Percentiles rank a stretch among this genome's conserved stretches.
Evolutionary conservation across 805 yeast genomes (phyloP).

Genomic region (Kockiozyma suomiensis): DNA sequence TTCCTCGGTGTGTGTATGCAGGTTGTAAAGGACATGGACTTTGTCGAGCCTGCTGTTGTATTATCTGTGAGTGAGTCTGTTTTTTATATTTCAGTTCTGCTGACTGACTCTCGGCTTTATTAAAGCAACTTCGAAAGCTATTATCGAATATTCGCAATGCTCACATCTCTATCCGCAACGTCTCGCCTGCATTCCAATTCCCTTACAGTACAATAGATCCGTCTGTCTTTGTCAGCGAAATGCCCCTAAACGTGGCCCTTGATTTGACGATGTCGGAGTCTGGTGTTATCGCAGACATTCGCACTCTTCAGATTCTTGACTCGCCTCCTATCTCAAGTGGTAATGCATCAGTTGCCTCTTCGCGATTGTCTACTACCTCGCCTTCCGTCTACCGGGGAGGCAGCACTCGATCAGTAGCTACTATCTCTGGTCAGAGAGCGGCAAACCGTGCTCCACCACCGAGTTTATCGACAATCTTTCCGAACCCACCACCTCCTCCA

Average conservation of each 20-base stretch:
- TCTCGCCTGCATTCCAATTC: slow-evolving; percentile 31
- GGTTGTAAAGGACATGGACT: slow-evolving; percentile 29
- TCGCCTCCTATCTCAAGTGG: slow-evolving; percentile 12
- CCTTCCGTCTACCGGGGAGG: slow-evolving; percentile 1
- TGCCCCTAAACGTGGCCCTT: slow-evolving; percentile 24
- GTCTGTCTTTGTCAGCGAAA: slow-evolving; percentile 10
- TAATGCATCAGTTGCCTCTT: slow-evolving; percentile 12
- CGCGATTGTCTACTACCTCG: slow-evolving; percentile 12
- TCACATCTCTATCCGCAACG: slow-evolving; percentile 27
- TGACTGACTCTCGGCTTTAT: not conserved
- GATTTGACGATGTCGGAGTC: slow-evolving; percentile 30
- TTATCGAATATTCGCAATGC: slow-evolving; percentile 31
- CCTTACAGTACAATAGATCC: slow-evolving; percentile 29
- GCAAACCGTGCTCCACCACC: slow-evolving; percentile 4
- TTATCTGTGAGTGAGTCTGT: slow-evolving; percentile 17
- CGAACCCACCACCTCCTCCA: not conserved
- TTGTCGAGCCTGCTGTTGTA: slow-evolving; percentile 33
- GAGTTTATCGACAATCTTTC: not conserved
- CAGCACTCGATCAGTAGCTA: slow-evolving; percentile 5
- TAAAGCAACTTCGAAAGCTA: slow-evolving; percentile 29
- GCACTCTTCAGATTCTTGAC: slow-evolving; percentile 24
- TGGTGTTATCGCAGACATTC: slow-evolving; percentile 33
- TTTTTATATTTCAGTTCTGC: not conserved
- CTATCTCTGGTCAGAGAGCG: slow-evolving; percentile 6
- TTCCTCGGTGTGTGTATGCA: slow-evolving; percentile 26